Base-by-base conservation (phyloP, 225 moss, liverwort and hornwort genomes). In the Polytrichum commune region DNA sequence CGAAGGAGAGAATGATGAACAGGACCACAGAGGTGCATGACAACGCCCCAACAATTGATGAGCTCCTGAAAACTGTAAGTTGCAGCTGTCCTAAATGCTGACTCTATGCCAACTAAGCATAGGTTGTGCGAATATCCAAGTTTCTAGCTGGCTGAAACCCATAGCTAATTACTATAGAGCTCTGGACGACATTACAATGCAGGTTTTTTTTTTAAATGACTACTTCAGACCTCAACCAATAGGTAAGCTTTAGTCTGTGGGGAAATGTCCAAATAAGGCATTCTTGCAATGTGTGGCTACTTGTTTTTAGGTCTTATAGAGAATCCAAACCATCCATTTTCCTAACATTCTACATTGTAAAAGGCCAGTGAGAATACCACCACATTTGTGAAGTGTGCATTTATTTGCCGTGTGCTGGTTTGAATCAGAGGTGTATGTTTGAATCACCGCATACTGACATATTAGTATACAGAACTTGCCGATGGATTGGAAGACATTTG, bases 31-130 rank as follows among this genome's bases (percentile, higher is more conserved):
- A 79, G 55, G 23, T 20, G 55, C 65, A 57, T 70, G 65, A 66
- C 27, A 58, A 73, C 57, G 65, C 75, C 53, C 83, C 71, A n/a
- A 62, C 71, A 55, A 71, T 78, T 83, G 75, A 83, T 68, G 86
- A 86, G 62, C 86, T 86, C 22, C 69, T 83, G 78, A 86, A 73
- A 78, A 80, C 78, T 71, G 86, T 86, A 72, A 72, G 76, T 54
- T 33, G 24, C 58, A 46, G 29, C 66, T 19, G 22, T 18, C 22
- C 19, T 33, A 5, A 53, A 9, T 66, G n/a, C 24, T 53, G 8
- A 22, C 18, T 38, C 16, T 8, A 38, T 23, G 46, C 16, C 46
- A 46, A 46, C 46, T 13, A 46, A 46, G 46, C 13, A 46, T 13
- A 46, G 38, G 38, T 38, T 46, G 10, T 60, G 22, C 7, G 22